These are phyloP conservation scores for Zopfia rhizophila DNA, from an alignment of 2,329 filamentous ascomycete genomes.

Conservation along the genomic window DNA sequence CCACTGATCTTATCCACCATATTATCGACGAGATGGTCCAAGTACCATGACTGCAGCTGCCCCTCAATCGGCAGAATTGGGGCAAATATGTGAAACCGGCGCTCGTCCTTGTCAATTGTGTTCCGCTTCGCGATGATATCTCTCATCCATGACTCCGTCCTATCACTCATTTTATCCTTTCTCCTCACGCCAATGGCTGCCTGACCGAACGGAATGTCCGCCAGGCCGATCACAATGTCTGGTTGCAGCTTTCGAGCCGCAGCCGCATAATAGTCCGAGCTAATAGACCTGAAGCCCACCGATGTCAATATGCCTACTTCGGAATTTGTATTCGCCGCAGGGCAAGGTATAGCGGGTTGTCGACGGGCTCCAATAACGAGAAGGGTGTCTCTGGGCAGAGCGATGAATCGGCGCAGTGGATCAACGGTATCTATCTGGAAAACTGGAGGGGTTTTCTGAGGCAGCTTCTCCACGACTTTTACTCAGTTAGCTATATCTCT, in stretches of 20 bases:
- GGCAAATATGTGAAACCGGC: slow-evolving; percentile 61
- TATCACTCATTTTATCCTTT: slow-evolving; percentile 82
- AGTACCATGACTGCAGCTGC: slow-evolving; percentile 80
- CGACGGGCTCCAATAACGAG: slow-evolving; percentile 82
- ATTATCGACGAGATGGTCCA: slow-evolving; percentile 76
- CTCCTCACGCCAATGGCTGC: slow-evolving; percentile 73
- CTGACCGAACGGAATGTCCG: slow-evolving; percentile 74
- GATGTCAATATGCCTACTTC: slow-evolving; percentile 84
- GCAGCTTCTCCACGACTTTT: slow-evolving; percentile 71
- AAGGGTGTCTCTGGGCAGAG: slow-evolving; percentile 71
- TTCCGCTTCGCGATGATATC: slow-evolving; percentile 67
- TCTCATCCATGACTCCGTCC: slow-evolving; percentile 84
- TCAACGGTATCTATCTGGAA: slow-evolving; percentile 60
- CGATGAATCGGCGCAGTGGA: slow-evolving; percentile 80
- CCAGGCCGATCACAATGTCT: slow-evolving; percentile 82
- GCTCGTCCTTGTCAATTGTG: slow-evolving; percentile 40
- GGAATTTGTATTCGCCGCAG: slow-evolving; percentile 73
- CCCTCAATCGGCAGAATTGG: slow-evolving; percentile 79
- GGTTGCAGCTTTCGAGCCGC: slow-evolving; percentile 74
- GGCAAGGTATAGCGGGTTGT: slow-evolving; percentile 77
- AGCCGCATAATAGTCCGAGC: slow-evolving; percentile 75
- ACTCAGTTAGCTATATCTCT: slow-evolving; percentile 49
- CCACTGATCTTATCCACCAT: slow-evolving; percentile 64
- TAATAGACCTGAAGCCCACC: slow-evolving; percentile 81
- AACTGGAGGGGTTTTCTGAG: slow-evolving; percentile 61